Evolutionary conservation across 1,139 yeast genomes (phyloP).

Genomic region (Lodderomyces jiufengensis): DNA sequence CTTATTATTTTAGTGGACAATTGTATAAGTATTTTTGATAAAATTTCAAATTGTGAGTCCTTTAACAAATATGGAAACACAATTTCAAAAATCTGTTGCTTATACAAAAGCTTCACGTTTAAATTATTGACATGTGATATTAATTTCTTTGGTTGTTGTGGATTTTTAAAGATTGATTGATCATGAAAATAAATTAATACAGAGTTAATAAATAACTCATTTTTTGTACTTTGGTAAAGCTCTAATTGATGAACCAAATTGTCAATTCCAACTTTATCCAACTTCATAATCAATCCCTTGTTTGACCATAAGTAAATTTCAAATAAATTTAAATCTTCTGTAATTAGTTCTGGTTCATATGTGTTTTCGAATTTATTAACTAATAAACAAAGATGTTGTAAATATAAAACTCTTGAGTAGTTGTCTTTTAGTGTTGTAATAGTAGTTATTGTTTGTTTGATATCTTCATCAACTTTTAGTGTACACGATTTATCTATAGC

Average conservation of each 20-base stretch:
- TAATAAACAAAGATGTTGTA: constrained; percentile 55
- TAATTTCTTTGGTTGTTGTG: constrained; percentile 18
- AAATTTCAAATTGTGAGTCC: constrained; percentile 38
- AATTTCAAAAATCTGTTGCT: constrained; percentile 69
- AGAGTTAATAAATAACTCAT: constrained; percentile 40
- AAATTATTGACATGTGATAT: constrained; percentile 53
- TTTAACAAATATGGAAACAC: constrained; percentile 49
- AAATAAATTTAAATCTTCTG: constrained; percentile 19
- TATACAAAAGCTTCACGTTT: constrained; percentile 63
- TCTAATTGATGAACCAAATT: constrained; percentile 36
- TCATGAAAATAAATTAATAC: constrained; percentile 67
- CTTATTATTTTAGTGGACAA: no score
- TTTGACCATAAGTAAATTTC: constrained; percentile 67
- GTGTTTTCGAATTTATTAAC: constrained; percentile 44
- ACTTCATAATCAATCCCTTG: constrained; percentile 64
- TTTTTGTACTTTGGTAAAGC: constrained; percentile 16
- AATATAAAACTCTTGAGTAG: constrained; percentile 50
- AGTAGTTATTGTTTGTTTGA: constrained; percentile 18
- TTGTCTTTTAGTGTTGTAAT: constrained; percentile 12
- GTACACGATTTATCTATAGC: constrained; percentile 40
- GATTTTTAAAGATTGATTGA: constrained; percentile 53
- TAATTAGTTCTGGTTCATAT: constrained; percentile 1
- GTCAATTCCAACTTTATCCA: constrained; percentile 45
- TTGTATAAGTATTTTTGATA: constrained; percentile 70
- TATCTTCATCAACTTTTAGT: constrained; percentile 11